These are phyloP conservation scores for Aspergillus sp. DNA, from an alignment of 2,329 filamentous ascomycete genomes.

Conservation along the genomic window DNA sequence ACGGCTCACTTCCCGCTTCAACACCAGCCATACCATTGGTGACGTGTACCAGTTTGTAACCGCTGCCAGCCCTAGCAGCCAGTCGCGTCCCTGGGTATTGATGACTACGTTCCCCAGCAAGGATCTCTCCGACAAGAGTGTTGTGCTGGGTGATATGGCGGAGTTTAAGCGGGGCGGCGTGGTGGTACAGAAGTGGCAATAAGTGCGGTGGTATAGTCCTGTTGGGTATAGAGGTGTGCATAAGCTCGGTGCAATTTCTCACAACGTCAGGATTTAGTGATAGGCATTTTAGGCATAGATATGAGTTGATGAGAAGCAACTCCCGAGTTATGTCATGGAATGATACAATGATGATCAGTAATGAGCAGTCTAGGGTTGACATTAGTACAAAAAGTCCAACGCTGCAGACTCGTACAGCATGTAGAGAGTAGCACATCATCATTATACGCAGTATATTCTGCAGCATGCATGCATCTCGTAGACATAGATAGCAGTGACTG, in stretches of 20 bases:
- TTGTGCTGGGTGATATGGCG: slow-evolving; percentile 48
- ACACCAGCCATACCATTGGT: slow-evolving; percentile 65
- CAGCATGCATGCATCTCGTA: neutral
- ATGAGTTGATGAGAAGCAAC: neutral
- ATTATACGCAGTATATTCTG: neutral
- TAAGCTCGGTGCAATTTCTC: neutral
- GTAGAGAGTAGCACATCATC: no score
- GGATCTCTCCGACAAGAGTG: slow-evolving; percentile 59
- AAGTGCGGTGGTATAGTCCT: neutral
- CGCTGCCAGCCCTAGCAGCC: slow-evolving; percentile 53
- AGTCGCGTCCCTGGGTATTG: slow-evolving; percentile 57
- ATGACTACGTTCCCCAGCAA: slow-evolving; percentile 69
- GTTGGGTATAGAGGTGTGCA: slow-evolving; percentile 4
- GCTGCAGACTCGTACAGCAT: neutral
- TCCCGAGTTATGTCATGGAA: neutral
- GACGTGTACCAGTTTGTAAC: slow-evolving; percentile 65
- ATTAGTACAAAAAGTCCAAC: neutral
- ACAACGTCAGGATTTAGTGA: neutral
- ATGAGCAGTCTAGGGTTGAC: no score
- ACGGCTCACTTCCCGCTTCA: slow-evolving; percentile 63
- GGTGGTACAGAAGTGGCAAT: slow-evolving; percentile 54
- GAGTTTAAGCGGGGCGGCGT: slow-evolving; percentile 55
- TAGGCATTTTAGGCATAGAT: neutral
- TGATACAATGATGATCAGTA: neutral
- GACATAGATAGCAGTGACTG: neutral